A percentile compares a stretch with the other conserved stretches of the same genome.
Conservation (phyloP, 306 rosid species). For the Castanea crenata region DNA sequence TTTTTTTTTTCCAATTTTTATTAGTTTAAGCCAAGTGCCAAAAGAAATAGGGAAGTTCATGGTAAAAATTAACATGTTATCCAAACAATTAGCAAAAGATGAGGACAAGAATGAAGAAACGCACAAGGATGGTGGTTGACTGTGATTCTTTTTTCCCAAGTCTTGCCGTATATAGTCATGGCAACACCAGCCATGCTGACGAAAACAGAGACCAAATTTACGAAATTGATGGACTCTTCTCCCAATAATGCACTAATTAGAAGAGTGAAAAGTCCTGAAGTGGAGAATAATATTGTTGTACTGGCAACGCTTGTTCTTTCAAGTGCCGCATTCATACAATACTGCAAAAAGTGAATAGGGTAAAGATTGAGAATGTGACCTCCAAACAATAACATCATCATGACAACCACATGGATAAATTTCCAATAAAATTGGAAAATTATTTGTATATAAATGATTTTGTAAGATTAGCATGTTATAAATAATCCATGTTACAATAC, state of each 20-base stretch:
- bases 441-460: too few species aligned
- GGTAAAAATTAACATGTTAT: not conserved
- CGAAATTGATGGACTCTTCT: slow-evolving; percentile 17
- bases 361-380: not conserved
- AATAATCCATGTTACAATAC: too few species aligned
- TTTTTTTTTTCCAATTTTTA: too few species aligned
- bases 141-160: slow-evolving; percentile 10
- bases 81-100: not conserved
- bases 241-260: slow-evolving; percentile 29
- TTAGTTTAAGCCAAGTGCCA: not conserved
- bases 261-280: slow-evolving; percentile 29
- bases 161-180: slow-evolving; percentile 29
- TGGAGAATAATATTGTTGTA: slow-evolving; percentile 27
- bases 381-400: too few species aligned
- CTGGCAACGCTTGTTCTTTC: slow-evolving; percentile 30
- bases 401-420: too few species aligned
- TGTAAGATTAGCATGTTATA: too few species aligned
- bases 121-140: not conserved
- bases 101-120: slow-evolving; percentile 10
- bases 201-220: slow-evolving; percentile 24
- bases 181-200: slow-evolving; percentile 36
- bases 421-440: too few species aligned
- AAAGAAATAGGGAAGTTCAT: not conserved
- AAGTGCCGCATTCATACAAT: slow-evolving; percentile 30
- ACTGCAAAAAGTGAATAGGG: slow-evolving; percentile 5